Percentiles rank a stretch among this genome's conserved stretches.
Evolutionary conservation across 1,284 basidiomycete species (phyloP).

Genomic region (Ceratorhiza oryzae-sativae): DNA sequence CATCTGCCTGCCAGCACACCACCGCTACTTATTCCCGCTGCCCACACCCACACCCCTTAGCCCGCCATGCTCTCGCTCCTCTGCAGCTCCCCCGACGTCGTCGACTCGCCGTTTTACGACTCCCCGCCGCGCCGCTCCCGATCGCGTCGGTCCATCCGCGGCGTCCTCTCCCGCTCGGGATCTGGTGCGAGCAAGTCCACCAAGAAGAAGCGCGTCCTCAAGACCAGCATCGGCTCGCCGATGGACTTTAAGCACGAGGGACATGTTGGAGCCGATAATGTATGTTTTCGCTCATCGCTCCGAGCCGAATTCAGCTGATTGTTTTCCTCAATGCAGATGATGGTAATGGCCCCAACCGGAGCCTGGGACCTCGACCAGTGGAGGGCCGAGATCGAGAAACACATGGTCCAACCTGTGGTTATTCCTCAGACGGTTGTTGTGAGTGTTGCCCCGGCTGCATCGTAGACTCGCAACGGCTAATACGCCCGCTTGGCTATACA

Average conservation of each 20-base stretch:
- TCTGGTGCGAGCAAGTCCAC: slow-evolving; percentile 36
- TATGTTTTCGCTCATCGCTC: slow-evolving; percentile 40
- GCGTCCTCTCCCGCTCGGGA: slow-evolving; percentile 21
- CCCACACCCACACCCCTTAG: slow-evolving; percentile 1
- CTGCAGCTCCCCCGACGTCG: slow-evolving; percentile 43
- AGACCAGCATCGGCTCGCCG: slow-evolving; percentile 45
- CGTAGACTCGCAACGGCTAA: slow-evolving; percentile 8
- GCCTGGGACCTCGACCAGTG: slow-evolving; percentile 21
- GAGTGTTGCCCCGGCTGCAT: slow-evolving; percentile 1
- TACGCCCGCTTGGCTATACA: background rate
- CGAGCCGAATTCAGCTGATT: background rate
- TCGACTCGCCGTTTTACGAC: slow-evolving; percentile 40
- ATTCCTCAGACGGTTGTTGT: slow-evolving; percentile 1
- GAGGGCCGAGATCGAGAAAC: slow-evolving; percentile 29
- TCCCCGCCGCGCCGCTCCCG: slow-evolving; percentile 12
- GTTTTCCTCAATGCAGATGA: slow-evolving; percentile 11
- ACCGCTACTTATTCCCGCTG: background rate
- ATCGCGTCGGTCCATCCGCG: slow-evolving; percentile 26
- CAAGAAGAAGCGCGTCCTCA: slow-evolving; percentile 41
- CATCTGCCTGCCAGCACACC: slow-evolving; percentile 17
- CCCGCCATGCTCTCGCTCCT: slow-evolving; percentile 44
- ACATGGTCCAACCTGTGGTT: slow-evolving; percentile 15
- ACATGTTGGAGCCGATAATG: slow-evolving; percentile 45
- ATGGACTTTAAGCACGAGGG: slow-evolving; percentile 45
- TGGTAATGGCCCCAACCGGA: slow-evolving; percentile 32